Base-by-base conservation (phyloP, 2,329 filamentous ascomycete genomes). In the Ophiosphaerella narmari region DNA sequence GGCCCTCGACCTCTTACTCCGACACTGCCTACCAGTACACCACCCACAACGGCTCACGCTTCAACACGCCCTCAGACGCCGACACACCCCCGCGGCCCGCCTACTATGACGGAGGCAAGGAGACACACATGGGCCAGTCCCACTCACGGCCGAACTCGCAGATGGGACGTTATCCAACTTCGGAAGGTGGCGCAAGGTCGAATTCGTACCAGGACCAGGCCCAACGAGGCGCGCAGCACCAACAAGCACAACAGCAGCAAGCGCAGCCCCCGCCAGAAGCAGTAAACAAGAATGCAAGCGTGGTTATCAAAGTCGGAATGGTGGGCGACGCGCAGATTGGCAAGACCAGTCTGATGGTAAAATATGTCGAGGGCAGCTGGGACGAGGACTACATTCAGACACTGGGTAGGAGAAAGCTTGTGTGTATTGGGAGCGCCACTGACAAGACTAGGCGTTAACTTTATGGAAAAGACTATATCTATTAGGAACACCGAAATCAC, bases 331-430 rank as follows among this genome's bases (percentile, higher is more conserved):
- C 94, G 50, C 94, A 99, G 76, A 99, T 99, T 64, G 94, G 94
- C 70, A 99, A 99, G 83, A 99, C 94, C 14, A 97, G 92, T 59
- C 78, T 99, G 71, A 99, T 99, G 94, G 94, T 99, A 70, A 99
- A 99, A 75, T 99, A 99, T 71, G 94, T 99, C 48, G 94, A 99
- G 77, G 94, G 94, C 52, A 97, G 92, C 76, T 99, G 94, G 91
- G 94, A 99, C 74, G 94, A 99, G 77, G 94, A 99, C 74, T 99
- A 99, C 75, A 99, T 99, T 68, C 94, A 99, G 77, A 99, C 94
- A 18, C 79, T 99, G 38, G 94, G 85, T 88, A 75, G 55, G 79
- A 60, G 32, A 37, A 14, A 26, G 5, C 11, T 23, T 21, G 24
- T 21, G 5, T 26, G 8, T 33, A 37, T 39, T 2, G 23, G 23